Conservation (phyloP, 176 grass and related monocot species). For the Ananas comosus region DNA sequence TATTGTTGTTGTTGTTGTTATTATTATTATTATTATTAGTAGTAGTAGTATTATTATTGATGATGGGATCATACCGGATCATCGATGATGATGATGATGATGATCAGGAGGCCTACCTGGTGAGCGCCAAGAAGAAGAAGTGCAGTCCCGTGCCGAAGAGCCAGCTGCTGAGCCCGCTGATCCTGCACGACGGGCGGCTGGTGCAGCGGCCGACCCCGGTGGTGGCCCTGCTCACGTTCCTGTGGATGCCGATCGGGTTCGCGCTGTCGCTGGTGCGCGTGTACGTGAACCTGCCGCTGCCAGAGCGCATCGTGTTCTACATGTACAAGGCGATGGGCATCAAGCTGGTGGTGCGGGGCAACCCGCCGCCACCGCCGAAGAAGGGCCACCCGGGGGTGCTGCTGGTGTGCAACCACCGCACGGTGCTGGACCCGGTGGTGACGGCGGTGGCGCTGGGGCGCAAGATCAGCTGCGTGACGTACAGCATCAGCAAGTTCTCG, state of each 20-base stretch:
- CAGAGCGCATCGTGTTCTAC: conserved; percentile 86
- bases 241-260: conserved; percentile 93
- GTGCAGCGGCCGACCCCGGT: conserved; percentile 72
- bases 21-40: too few relatives aligned
- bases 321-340: conserved; percentile 94
- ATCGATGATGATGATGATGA: background rate
- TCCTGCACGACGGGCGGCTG: conserved; percentile 83
- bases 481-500: conserved; percentile 96
- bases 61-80: too few relatives aligned
- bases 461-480: conserved; percentile 93
- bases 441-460: conserved; percentile 71
- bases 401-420: conserved; percentile 96
- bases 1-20: too few relatives aligned
- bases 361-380: conserved; percentile 62
- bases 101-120: conserved; percentile 65
- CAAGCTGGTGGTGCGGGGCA: conserved; percentile 66
- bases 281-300: conserved; percentile 87
- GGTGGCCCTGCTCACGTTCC: conserved; percentile 74
- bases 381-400: conserved; percentile 75
- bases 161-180: conserved; percentile 60
- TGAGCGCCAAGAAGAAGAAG: conserved; percentile 34
- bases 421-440: conserved; percentile 72
- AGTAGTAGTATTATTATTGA: too few relatives aligned
- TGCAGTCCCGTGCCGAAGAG: conserved; percentile 50
- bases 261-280: conserved; percentile 65